phyloP scores from a whole-genome alignment of 345 rosid species.

The Bruguiera parviflora region DNA sequence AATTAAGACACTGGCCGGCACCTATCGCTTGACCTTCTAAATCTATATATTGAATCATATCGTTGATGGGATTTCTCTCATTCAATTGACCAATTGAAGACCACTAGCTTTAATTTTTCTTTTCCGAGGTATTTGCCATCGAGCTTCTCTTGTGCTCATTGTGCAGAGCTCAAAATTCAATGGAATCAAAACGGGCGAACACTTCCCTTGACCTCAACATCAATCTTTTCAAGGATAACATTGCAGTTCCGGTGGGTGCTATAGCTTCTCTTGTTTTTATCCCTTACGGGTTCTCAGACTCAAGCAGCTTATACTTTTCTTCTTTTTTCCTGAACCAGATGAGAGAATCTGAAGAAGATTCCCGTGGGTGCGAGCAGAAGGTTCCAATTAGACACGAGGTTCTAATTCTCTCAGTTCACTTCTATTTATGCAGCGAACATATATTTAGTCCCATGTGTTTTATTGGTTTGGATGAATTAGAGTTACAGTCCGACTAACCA shows the following conservation, averaged over 20 bases:
- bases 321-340: conserved; percentile 26
- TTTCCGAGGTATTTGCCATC: neutral
- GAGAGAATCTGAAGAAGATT: conserved; percentile 23
- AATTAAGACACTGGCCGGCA: neutral
- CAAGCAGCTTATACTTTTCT: neutral
- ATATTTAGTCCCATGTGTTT: too few relatives aligned
- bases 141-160: neutral
- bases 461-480: too few relatives aligned
- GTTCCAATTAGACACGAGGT: conserved; percentile 35
- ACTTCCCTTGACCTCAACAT: conserved; percentile 61
- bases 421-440: neutral
- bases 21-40: neutral
- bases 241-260: conserved; percentile 43
- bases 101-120: neutral
- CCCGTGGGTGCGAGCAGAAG: conserved; percentile 20
- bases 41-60: neutral
- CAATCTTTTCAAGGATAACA: conserved; percentile 29
- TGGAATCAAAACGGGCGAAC: conserved; percentile 43
- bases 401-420: conserved; percentile 5
- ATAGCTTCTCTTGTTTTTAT: neutral
- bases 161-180: neutral
- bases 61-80: conserved; percentile 17
- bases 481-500: too few relatives aligned
- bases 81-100: conserved; percentile 32
- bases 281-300: neutral